Evolutionary conservation across 495 filamentous ascomycete genomes (phyloP).

Genomic region (Penicillium malachiteum): DNA sequence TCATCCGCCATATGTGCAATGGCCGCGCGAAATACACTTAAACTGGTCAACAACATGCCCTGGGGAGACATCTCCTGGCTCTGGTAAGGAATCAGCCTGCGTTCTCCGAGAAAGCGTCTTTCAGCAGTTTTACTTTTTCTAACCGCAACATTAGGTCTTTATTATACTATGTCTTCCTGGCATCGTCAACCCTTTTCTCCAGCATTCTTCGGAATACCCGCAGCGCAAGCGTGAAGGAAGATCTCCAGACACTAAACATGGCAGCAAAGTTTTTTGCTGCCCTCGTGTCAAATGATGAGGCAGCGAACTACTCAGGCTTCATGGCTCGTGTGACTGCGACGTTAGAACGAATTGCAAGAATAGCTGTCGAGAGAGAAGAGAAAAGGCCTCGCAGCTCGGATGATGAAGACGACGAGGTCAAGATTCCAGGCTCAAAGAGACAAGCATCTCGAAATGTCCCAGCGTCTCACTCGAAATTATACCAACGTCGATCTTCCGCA

Average conservation of each 20-base stretch:
- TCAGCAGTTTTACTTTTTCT: conserved; percentile 6
- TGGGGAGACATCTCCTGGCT: conserved; percentile 91
- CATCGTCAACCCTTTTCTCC: conserved; percentile 90
- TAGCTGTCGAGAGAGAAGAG: conserved; percentile 82
- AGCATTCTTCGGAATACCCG: conserved; percentile 88
- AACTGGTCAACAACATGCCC: conserved; percentile 87
- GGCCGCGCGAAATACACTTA: conserved; percentile 86
- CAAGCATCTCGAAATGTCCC: conserved; percentile 7
- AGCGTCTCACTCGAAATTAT: neutral
- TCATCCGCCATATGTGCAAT: conserved; percentile 71
- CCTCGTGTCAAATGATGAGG: conserved; percentile 61
- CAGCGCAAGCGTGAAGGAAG: conserved; percentile 74
- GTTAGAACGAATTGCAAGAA: conserved; percentile 85
- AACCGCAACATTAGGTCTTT: conserved; percentile 64
- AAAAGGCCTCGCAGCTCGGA: conserved; percentile 36
- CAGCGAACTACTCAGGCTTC: conserved; percentile 76
- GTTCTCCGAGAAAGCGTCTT: neutral
- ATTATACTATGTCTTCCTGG: conserved; percentile 90
- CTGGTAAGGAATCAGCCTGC: conserved; percentile 59
- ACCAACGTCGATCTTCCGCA: too few species aligned
- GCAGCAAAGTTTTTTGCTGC: conserved; percentile 84
- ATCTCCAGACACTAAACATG: conserved; percentile 80
- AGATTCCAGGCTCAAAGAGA: conserved; percentile 9
- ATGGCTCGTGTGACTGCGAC: conserved; percentile 88
- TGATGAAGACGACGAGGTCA: conserved; percentile 12